phyloP scores from a whole-genome alignment of 2,329 filamentous ascomycete species.

The Diaporthe sp. region DNA sequence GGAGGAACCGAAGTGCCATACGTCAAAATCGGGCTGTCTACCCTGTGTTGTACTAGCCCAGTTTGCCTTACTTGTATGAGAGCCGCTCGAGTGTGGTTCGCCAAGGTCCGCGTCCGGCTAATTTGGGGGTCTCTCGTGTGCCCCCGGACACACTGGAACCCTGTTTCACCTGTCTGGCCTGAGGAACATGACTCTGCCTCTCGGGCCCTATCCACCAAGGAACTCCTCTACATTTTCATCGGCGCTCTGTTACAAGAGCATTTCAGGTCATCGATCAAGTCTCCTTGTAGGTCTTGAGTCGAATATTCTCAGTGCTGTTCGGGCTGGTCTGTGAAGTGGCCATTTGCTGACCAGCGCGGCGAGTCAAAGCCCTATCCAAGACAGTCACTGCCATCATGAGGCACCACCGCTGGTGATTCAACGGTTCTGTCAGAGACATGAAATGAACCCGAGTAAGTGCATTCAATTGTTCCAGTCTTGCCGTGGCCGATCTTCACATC shows the following conservation, averaged over 20 bases:
- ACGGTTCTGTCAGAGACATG: too few species aligned
- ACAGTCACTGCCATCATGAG: background rate
- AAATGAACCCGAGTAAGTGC: too few species aligned
- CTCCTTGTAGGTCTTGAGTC: too few species aligned
- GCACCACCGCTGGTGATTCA: too few species aligned
- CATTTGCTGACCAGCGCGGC: background rate
- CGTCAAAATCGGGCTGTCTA: background rate
- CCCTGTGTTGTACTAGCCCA: background rate
- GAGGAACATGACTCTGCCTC: background rate
- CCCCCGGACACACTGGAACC: background rate
- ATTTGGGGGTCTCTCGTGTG: constrained; percentile 9
- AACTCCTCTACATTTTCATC: fast-evolving
- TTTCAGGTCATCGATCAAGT: too few species aligned
- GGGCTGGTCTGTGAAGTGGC: too few species aligned
- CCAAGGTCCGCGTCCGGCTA: background rate
- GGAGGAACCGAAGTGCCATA: constrained; percentile 12
- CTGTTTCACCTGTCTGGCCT: background rate
- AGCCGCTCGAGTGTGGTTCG: constrained; percentile 11
- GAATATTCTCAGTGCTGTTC: too few species aligned
- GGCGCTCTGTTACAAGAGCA: fast-evolving
- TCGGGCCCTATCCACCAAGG: too few species aligned
- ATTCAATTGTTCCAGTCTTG: too few species aligned
- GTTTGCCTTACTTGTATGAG: background rate
- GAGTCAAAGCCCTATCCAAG: background rate
- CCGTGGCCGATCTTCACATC: too few species aligned